phyloP scores from a whole-genome alignment of 2,329 filamentous ascomycete species.

The Stachybotrys chartarum region DNA sequence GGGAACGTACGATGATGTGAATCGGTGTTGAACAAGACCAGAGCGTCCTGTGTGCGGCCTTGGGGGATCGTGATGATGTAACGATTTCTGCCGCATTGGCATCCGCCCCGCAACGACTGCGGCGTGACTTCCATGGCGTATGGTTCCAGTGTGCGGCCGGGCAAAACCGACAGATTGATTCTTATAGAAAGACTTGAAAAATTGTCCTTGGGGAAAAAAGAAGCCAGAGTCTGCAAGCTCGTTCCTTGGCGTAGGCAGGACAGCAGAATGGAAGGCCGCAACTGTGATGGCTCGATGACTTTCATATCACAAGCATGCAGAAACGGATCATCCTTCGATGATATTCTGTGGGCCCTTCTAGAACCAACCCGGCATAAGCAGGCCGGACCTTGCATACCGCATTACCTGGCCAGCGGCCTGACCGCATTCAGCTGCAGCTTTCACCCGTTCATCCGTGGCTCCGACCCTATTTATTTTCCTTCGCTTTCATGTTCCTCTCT shows the following conservation, averaged over 20 bases:
- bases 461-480: too few relatives aligned
- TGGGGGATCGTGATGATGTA: slow-evolving; percentile 68
- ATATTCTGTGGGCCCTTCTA: slow-evolving; percentile 16
- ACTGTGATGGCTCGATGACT: too few relatives aligned
- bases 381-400: background rate
- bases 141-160: background rate
- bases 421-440: too few relatives aligned
- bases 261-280: background rate
- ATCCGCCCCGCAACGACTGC: slow-evolving; percentile 63
- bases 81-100: slow-evolving; percentile 78
- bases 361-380: slow-evolving; percentile 4
- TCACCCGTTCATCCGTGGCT: too few relatives aligned
- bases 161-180: background rate
- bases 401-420: too few relatives aligned
- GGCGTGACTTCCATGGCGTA: slow-evolving; percentile 35
- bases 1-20: slow-evolving; percentile 60
- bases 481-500: too few relatives aligned
- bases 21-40: slow-evolving; percentile 70
- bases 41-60: slow-evolving; percentile 46
- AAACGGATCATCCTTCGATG: background rate
- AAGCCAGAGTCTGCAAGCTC: background rate
- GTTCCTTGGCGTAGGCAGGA: background rate
- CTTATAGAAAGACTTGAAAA: too few relatives aligned
- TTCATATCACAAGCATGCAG: background rate
- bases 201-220: too few relatives aligned